Evolutionary conservation across 2,329 filamentous ascomycete genomes (phyloP).

Genomic region (Exophiala spinifera): DNA sequence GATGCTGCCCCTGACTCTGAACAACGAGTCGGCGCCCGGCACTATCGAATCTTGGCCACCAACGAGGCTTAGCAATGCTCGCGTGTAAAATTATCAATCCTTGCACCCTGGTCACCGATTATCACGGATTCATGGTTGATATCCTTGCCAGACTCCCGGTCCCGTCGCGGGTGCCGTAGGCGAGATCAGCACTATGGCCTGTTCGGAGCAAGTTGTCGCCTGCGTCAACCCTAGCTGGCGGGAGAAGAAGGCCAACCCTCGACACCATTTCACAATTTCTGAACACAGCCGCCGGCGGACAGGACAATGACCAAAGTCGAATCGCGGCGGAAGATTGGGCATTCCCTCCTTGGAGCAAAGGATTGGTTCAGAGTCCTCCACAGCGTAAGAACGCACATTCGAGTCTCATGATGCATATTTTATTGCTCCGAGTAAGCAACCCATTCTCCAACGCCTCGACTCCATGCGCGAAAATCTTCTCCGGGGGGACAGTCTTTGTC

Average conservation of each 20-base stretch:
- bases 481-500: neutral
- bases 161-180: neutral
- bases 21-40: neutral
- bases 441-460: too few species aligned
- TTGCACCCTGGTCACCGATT: neutral
- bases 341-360: too few species aligned
- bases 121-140: neutral
- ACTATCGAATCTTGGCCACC: constrained; percentile 22
- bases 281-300: neutral
- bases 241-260: neutral
- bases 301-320: too few species aligned
- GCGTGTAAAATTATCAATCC: neutral
- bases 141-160: neutral
- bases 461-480: too few species aligned
- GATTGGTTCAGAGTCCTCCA: too few species aligned
- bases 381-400: too few species aligned
- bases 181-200: constrained; percentile 1
- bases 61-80: neutral
- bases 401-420: too few species aligned
- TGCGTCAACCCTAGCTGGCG: neutral
- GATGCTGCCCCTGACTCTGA: constrained; percentile 2
- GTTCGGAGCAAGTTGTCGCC: neutral
- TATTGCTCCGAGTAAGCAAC: neutral
- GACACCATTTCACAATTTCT: too few species aligned
- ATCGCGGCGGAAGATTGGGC: too few species aligned